Conservation (phyloP, 2,329 filamentous ascomycete genomes). For the Talaromyces sp. region DNA sequence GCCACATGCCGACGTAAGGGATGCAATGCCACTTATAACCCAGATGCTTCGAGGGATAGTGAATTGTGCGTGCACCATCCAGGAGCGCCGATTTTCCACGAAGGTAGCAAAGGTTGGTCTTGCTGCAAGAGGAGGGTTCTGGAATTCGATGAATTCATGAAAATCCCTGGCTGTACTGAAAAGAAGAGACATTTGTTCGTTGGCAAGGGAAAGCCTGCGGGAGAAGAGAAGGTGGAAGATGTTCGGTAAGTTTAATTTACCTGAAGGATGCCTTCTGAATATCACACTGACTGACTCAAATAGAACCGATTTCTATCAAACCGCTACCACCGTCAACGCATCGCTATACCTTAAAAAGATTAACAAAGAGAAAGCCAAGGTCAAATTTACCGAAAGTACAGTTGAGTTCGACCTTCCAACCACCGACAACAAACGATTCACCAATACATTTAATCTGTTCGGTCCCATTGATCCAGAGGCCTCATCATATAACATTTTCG, state of each 20-base stretch:
- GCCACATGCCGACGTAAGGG: slow-evolving; percentile 73
- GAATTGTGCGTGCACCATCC: slow-evolving; percentile 88
- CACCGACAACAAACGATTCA: slow-evolving; percentile 78
- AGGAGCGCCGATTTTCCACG: slow-evolving; percentile 88
- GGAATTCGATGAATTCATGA: slow-evolving; percentile 98
- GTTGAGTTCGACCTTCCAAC: slow-evolving; percentile 82
- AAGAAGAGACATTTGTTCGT: slow-evolving; percentile 82
- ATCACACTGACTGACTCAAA: slow-evolving; percentile 10
- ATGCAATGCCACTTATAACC: slow-evolving; percentile 65
- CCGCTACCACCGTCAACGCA: slow-evolving; percentile 75
- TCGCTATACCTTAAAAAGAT: slow-evolving; percentile 98
- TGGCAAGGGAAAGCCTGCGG: slow-evolving; percentile 62
- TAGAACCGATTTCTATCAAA: slow-evolving; percentile 94
- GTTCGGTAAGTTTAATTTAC: slow-evolving; percentile 59
- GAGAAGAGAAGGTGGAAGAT: slow-evolving; percentile 73
- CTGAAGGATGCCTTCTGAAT: not conserved
- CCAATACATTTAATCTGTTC: slow-evolving; percentile 69
- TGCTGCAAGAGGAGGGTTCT: slow-evolving; percentile 94
- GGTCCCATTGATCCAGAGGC: slow-evolving; percentile 71
- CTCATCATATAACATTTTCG: slow-evolving; percentile 75
- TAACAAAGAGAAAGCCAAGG: slow-evolving; percentile 70
- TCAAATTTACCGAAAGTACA: slow-evolving; percentile 63
- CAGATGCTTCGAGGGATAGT: slow-evolving; percentile 57
- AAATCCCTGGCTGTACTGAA: slow-evolving; percentile 83
- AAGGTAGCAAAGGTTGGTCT: slow-evolving; percentile 95